These are phyloP conservation scores for Sporothrix mexicana DNA, from an alignment of 2,329 filamentous ascomycete genomes.

Conservation along the genomic window DNA sequence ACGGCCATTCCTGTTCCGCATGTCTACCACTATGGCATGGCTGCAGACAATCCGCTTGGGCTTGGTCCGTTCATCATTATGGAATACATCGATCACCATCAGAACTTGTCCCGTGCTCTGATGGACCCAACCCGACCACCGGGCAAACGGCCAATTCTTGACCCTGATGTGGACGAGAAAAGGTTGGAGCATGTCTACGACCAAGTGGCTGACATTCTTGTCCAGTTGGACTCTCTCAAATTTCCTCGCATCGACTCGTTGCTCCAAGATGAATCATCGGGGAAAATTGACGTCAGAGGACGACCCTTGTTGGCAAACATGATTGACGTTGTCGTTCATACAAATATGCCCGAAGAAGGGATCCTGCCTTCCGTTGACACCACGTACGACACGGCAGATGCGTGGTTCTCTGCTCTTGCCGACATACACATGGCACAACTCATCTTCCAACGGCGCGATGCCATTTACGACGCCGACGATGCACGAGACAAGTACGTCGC, in stretches of 20 bases:
- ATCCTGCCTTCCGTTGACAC: neutral
- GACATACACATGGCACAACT: constrained; percentile 50
- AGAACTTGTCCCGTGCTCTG: neutral
- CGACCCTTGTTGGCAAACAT: neutral
- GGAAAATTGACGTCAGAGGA: neutral
- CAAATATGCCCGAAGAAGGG: neutral
- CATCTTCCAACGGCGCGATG: constrained; percentile 50
- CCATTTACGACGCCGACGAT: constrained; percentile 47
- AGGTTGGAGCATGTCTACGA: neutral
- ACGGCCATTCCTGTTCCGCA: constrained; percentile 47
- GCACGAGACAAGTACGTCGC: constrained; percentile 52
- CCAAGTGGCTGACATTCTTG: neutral
- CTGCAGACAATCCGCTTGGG: constrained; percentile 44
- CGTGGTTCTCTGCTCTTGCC: constrained; percentile 40
- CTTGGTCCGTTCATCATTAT: constrained; percentile 49
- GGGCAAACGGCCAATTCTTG: neutral
- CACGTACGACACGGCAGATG: no score
- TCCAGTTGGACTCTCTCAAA: neutral
- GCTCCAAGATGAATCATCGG: neutral
- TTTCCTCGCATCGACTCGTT: neutral
- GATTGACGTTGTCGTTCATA: neutral
- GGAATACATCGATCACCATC: constrained; percentile 39
- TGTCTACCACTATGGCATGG: constrained; percentile 44
- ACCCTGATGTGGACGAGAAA: constrained; percentile 3
- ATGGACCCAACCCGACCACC: neutral